Conservation (phyloP, 169 alveolate species). For the Plasmodium berghei region DNA sequence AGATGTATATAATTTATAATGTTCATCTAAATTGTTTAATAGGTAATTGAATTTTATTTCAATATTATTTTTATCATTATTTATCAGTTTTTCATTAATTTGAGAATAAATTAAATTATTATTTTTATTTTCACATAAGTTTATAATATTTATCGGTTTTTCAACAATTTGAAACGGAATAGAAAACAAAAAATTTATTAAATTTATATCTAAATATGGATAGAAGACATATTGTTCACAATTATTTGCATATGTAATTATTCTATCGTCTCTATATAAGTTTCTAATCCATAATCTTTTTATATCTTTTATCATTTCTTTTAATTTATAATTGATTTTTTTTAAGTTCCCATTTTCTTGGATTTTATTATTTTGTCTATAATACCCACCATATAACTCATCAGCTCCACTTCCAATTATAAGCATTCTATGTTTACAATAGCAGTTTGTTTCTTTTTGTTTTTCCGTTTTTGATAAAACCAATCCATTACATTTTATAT, state of each 20-base stretch:
- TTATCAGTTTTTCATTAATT: background rate
- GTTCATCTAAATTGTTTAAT: conserved; percentile 4
- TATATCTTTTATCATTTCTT: conserved; percentile 75
- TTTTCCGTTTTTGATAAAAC: background rate
- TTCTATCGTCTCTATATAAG: conserved; percentile 84
- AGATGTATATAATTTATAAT: conserved; percentile 14
- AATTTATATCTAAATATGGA: conserved; percentile 47
- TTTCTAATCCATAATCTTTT: conserved; percentile 83
- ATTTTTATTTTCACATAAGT: background rate
- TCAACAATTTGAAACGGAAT: conserved; percentile 69
- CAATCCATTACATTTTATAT: background rate
- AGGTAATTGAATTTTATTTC: background rate
- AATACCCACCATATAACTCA: conserved; percentile 85
- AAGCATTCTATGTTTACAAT: conserved; percentile 19
- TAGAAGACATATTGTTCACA: conserved; percentile 75
- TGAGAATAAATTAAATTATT: background rate
- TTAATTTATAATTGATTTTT: background rate
- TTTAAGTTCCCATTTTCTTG: background rate
- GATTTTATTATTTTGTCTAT: conserved; percentile 77
- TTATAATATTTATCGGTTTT: conserved; percentile 9
- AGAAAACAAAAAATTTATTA: conserved; percentile 47
- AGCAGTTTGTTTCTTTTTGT: background rate
- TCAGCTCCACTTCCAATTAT: conserved; percentile 87
- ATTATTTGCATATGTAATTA: conserved; percentile 64
- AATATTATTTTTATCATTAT: background rate